Conservation (phyloP, 768 basidiomycete species). For the Lentinus tigrinus region DNA sequence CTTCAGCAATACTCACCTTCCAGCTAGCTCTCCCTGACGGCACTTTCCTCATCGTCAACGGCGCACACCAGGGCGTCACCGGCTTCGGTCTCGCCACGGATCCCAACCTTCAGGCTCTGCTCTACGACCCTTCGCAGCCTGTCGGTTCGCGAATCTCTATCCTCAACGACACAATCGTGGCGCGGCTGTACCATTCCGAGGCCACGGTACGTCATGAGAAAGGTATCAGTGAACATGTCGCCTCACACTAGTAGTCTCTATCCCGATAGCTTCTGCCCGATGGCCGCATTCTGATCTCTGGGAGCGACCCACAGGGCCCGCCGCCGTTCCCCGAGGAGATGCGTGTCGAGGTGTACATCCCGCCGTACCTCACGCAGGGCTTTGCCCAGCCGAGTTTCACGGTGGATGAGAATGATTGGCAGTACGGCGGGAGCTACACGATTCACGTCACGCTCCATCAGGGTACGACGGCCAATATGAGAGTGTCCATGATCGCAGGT, state of each 20-base stretch:
- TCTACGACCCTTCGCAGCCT: slow-evolving; percentile 68
- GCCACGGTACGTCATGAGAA: slow-evolving; percentile 50
- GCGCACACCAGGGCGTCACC: slow-evolving; percentile 65
- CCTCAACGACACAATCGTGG: slow-evolving; percentile 64
- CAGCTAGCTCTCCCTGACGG: slow-evolving; percentile 62
- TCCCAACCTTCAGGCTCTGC: slow-evolving; percentile 61
- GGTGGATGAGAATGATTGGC: slow-evolving; percentile 62
- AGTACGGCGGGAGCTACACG: slow-evolving; percentile 48
- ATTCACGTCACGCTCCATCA: slow-evolving; percentile 47
- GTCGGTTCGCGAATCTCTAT: slow-evolving; percentile 63
- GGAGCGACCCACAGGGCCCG: slow-evolving; percentile 66
- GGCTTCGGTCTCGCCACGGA: slow-evolving; percentile 70
- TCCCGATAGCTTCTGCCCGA: slow-evolving; percentile 63
- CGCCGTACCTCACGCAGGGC: slow-evolving; percentile 76
- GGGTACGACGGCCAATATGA: slow-evolving; percentile 46
- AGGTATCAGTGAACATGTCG: no score
- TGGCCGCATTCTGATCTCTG: slow-evolving; percentile 72
- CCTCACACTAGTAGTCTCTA: no score
- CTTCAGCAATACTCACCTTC: not conserved
- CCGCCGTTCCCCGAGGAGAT: slow-evolving; percentile 77
- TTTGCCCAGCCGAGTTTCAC: slow-evolving; percentile 60
- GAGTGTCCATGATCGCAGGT: slow-evolving; percentile 69
- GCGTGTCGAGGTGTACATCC: slow-evolving; percentile 78
- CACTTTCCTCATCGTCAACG: slow-evolving; percentile 77
- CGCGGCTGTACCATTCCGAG: slow-evolving; percentile 78